Conservation (phyloP, 768 basidiomycete genomes). For the Podaxis rugospora region DNA sequence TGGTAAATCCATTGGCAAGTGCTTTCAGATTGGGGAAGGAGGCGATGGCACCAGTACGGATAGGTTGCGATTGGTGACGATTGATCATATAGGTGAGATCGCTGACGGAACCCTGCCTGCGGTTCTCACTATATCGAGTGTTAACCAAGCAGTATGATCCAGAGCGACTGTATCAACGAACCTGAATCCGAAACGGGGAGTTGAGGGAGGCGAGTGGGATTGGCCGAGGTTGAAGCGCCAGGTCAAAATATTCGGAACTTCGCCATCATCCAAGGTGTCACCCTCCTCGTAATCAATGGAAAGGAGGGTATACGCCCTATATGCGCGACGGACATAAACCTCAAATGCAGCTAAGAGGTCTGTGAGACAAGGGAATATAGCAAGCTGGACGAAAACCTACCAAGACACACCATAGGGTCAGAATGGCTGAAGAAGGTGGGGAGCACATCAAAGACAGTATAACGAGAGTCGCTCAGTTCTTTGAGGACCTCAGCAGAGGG, state of each 20-base stretch:
- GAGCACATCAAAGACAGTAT: slow-evolving; percentile 95
- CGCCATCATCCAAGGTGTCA: slow-evolving; percentile 78
- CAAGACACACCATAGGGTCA: slow-evolving; percentile 81
- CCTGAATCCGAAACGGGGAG: slow-evolving; percentile 60
- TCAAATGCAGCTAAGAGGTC: slow-evolving; percentile 75
- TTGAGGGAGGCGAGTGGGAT: slow-evolving; percentile 81
- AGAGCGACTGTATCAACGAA: slow-evolving; percentile 21
- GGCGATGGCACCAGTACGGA: slow-evolving; percentile 87
- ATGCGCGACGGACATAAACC: slow-evolving; percentile 93
- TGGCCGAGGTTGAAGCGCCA: slow-evolving; percentile 97
- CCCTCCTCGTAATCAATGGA: slow-evolving; percentile 96
- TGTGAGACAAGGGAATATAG: slow-evolving; percentile 1
- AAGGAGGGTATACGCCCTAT: slow-evolving; percentile 87
- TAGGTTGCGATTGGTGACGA: slow-evolving; percentile 81
- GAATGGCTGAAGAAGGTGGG: slow-evolving; percentile 90
- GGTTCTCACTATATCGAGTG: slow-evolving; percentile 43
- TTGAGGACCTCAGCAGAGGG: slow-evolving; percentile 85
- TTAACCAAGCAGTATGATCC: neutral
- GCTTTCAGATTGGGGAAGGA: slow-evolving; percentile 78
- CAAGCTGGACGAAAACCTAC: slow-evolving; percentile 34
- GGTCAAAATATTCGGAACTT: slow-evolving; percentile 72
- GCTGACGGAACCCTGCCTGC: slow-evolving; percentile 88
- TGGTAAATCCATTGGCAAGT: slow-evolving; percentile 69
- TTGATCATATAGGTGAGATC: slow-evolving; percentile 92
- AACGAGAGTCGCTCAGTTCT: slow-evolving; percentile 93